Conservation (phyloP, 352 stramenopile species). For the Thraustotheca clavata region DNA sequence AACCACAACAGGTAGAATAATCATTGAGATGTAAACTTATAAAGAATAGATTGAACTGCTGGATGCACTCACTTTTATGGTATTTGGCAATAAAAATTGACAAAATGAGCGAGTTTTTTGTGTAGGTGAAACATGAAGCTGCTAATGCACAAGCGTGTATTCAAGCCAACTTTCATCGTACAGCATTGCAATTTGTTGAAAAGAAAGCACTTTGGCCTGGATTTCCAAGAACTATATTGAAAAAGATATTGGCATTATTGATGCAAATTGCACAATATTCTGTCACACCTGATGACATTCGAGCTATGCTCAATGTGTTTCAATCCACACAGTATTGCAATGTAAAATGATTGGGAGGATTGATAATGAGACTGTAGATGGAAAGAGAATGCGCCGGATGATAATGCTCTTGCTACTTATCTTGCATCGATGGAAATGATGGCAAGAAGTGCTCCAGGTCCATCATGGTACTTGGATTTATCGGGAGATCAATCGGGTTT, state of each 20-base stretch:
- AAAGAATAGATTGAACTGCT: slow-evolving; percentile 39
- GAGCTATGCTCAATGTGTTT: slow-evolving; percentile 73
- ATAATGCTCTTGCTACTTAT: slow-evolving; percentile 66
- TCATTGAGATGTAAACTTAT: neutral
- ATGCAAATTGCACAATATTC: slow-evolving; percentile 74
- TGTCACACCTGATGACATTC: slow-evolving; percentile 67
- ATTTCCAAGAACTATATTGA: slow-evolving; percentile 54
- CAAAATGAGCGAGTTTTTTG: neutral
- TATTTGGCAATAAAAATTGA: slow-evolving; percentile 19
- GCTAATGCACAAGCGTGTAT: slow-evolving; percentile 66
- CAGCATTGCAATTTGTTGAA: slow-evolving; percentile 65
- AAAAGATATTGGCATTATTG: slow-evolving; percentile 68
- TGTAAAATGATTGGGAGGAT: too few relatives aligned
- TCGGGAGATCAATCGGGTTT: slow-evolving; percentile 70
- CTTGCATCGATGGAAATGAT: slow-evolving; percentile 81
- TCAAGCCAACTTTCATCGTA: slow-evolving; percentile 54
- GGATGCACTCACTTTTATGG: slow-evolving; percentile 66
- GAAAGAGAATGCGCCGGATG: slow-evolving; percentile 55
- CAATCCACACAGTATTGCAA: slow-evolving; percentile 42
- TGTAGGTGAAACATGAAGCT: slow-evolving; percentile 19
- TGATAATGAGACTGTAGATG: slow-evolving; percentile 26
- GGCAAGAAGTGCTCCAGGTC: slow-evolving; percentile 67
- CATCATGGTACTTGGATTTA: slow-evolving; percentile 75
- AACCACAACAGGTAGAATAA: slow-evolving; percentile 42
- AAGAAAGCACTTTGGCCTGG: slow-evolving; percentile 51